Conservation (phyloP, 2,329 filamentous ascomycete species). For the Ascochyta fabae region DNA sequence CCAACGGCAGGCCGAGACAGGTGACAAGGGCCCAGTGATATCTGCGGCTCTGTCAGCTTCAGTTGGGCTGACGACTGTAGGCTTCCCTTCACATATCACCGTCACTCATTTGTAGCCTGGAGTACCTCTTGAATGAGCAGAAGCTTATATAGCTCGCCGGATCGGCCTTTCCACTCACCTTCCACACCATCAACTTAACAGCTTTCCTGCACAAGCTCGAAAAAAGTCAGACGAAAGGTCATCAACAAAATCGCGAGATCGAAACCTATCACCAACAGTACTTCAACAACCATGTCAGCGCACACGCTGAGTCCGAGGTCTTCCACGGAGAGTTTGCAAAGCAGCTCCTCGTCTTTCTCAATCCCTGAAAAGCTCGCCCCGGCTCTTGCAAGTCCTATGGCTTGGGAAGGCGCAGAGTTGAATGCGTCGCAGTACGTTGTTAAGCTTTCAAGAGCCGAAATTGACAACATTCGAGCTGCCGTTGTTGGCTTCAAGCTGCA, state of each 20-base stretch:
- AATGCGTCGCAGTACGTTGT: conserved; percentile 36
- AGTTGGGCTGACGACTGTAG: conserved; percentile 10
- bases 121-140: not conserved
- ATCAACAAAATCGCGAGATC: not conserved
- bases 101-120: conserved; percentile 4
- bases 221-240: not conserved
- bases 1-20: conserved; percentile 13
- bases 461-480: conserved; percentile 41
- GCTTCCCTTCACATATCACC: conserved; percentile 2
- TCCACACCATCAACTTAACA: conserved; percentile 4
- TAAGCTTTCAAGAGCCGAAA: conserved; percentile 32
- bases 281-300: conserved; percentile 30
- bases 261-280: not conserved
- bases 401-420: conserved; percentile 41
- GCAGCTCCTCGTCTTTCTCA: conserved; percentile 31
- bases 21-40: conserved; percentile 26
- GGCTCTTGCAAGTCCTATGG: conserved; percentile 39
- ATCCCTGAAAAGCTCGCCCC: conserved; percentile 41
- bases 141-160: conserved; percentile 8
- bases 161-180: not conserved
- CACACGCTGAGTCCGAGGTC: conserved; percentile 36
- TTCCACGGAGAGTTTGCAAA: conserved; percentile 42
- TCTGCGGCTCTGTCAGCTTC: conserved; percentile 43
- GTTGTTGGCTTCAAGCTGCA: conserved; percentile 40
- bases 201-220: not conserved